phyloP scores from a whole-genome alignment of 371 early-diverging fungal species.

The Lichtheimia ramosa region DNA sequence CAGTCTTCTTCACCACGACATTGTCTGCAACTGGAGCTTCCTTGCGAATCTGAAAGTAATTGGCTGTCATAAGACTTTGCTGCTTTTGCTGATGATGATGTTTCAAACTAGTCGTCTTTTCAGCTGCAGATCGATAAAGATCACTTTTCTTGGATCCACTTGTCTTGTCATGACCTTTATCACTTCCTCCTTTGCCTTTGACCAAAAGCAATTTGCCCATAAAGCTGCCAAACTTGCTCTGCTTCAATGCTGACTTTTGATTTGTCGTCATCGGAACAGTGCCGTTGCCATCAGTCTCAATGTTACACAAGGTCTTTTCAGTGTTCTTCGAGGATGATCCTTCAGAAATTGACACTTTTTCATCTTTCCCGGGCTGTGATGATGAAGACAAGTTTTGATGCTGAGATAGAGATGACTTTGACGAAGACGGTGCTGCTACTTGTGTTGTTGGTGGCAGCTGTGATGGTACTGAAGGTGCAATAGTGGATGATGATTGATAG shows the following conservation, averaged over 20 bases:
- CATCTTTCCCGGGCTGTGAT: too few relatives aligned
- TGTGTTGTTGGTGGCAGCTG: slow-evolving; percentile 2
- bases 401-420: not conserved
- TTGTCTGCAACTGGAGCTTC: too few relatives aligned
- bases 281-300: not conserved
- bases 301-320: not conserved
- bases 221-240: slow-evolving; percentile 28
- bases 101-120: too few relatives aligned
- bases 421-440: too few relatives aligned
- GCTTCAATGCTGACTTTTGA: not conserved
- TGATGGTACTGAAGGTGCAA: not conserved
- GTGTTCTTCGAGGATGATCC: not conserved
- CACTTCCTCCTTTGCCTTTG: not conserved
- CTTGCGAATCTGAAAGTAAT: too few relatives aligned
- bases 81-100: too few relatives aligned
- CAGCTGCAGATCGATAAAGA: too few relatives aligned
- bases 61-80: too few relatives aligned
- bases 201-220: slow-evolving; percentile 35
- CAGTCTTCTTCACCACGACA: not conserved
- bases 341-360: not conserved
- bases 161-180: not conserved
- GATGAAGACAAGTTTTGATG: not conserved
- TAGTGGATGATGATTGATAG: too few relatives aligned
- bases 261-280: not conserved
- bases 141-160: not conserved